phyloP scores from a whole-genome alignment of 345 rosid genomes.

The Excoecaria cochinchinensis region DNA sequence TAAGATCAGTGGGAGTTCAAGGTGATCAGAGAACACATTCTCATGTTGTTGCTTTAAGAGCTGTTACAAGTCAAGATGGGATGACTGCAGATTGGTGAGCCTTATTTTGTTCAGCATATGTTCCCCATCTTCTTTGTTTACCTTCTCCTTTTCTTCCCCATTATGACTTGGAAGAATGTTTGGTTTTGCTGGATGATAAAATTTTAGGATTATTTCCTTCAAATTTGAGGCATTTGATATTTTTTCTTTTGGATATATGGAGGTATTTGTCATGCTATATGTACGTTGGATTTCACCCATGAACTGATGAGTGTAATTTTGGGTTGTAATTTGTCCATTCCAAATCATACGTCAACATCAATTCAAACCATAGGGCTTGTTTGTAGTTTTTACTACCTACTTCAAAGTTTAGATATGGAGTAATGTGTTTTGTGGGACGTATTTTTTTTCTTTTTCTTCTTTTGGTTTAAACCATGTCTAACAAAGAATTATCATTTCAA shows the following conservation, averaged over 20 bases:
- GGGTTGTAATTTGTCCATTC: background rate
- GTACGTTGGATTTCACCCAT: background rate
- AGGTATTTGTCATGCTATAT: background rate
- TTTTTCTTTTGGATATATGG: background rate
- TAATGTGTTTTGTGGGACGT: background rate
- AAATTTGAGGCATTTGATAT: background rate
- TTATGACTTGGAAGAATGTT: background rate
- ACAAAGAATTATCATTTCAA: background rate
- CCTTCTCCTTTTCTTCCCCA: background rate
- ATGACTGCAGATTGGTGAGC: constrained; percentile 99
- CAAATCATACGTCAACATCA: background rate
- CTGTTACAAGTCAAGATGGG: constrained; percentile 99
- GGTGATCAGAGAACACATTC: constrained; percentile 99
- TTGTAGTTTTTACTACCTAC: background rate
- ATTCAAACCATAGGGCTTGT: background rate
- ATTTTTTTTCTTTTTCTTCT: no score
- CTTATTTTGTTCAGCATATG: background rate
- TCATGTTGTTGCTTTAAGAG: constrained; percentile 96
- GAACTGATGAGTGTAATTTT: background rate
- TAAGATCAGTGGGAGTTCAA: constrained; percentile 96
- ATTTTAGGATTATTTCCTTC: background rate
- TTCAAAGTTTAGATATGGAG: background rate
- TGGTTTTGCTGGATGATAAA: background rate
- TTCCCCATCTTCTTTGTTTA: background rate
- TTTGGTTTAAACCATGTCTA: background rate